Conservation (phyloP, 2,329 filamentous ascomycete species). For the Alternaria longipes region DNA sequence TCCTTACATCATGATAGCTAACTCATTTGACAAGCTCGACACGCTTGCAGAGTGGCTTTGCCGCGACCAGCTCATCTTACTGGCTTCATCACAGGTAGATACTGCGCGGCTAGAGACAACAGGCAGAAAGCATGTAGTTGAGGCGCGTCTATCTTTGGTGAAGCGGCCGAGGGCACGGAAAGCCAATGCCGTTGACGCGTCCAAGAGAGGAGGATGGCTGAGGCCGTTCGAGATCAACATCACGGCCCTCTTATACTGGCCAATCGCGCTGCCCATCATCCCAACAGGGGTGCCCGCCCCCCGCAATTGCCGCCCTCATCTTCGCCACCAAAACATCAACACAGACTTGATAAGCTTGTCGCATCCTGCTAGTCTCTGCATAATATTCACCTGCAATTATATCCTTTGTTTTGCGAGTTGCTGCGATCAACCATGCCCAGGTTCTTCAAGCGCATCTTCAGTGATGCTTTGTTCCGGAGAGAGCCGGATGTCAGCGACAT, state of each 20-base stretch:
- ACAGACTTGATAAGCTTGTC: conserved; percentile 9
- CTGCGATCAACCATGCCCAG: conserved; percentile 23
- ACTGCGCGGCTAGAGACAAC: no score
- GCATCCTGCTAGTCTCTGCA: conserved; percentile 7
- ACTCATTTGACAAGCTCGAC: neutral
- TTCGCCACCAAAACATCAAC: conserved; percentile 15
- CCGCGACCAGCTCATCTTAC: neutral
- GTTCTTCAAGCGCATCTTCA: conserved; percentile 35
- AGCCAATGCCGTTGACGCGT: conserved; percentile 12
- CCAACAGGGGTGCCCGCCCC: conserved; percentile 7
- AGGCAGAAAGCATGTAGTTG: neutral
- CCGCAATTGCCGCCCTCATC: conserved; percentile 15
- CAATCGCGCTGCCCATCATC: conserved; percentile 1
- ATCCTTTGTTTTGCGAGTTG: neutral
- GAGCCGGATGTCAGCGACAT: conserved; percentile 26
- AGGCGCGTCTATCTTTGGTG: neutral
- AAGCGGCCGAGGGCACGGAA: neutral
- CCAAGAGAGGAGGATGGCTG: conserved; percentile 1
- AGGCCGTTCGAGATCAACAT: conserved; percentile 12
- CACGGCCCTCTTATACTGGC: neutral
- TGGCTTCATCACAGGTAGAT: neutral
- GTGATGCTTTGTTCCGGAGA: conserved; percentile 31
- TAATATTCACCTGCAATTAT: conserved; percentile 4
- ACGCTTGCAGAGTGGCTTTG: neutral
- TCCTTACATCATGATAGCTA: neutral